Base-by-base conservation (phyloP, 106 monocot genomes). In the Allium fistulosum region DNA sequence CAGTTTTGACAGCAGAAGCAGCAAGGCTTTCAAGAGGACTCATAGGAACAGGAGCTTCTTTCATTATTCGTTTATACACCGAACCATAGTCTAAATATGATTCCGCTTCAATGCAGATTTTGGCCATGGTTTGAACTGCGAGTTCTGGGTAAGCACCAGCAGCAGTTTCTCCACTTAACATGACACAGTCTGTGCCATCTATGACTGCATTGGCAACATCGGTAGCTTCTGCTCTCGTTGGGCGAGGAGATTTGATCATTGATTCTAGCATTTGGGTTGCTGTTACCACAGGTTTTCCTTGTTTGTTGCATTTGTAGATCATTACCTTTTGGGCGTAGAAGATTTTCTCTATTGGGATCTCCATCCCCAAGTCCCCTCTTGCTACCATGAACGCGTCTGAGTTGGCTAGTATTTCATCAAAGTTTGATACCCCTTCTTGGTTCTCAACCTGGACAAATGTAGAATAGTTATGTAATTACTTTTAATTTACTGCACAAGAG, bases 221-320 rank as follows among this genome's bases (percentile, higher is more conserved):
- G 0, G 87, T 87, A 53, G 87, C 87, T 59, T 87, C 87, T 0
- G 87, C 87, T 17, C 87, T 80, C 7, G 87, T 87, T 0, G 87
- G 87, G n/a, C 87, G 83, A 26, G 87, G 83, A 17, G 83, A 83
- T 57, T 87, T 87, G 71, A 87, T 87, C 87, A 87, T 87, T 9
- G 87, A 87, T 37, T 87, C 87, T 5, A 87, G 83, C 87, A 87
- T 87, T 56, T 87, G 87, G 12, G 87, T 87, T 28, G 87, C 87
- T 1, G 87, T 87, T 9, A 87, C 87, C 13, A 87, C 87, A 8
- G 87, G 75, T 22, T 87, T 87, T 7, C 87, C 87, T 4, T 67
- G 72, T 9, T 80, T 53, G 61, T 87, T 87, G 75, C 87, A 87
- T 68, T 87, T 87, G 77, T 77, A 83, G 48, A 87, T 87, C 87